Base-by-base conservation (phyloP, 2,329 filamentous ascomycete genomes). In the Zymoseptoria pseudotritici region DNA sequence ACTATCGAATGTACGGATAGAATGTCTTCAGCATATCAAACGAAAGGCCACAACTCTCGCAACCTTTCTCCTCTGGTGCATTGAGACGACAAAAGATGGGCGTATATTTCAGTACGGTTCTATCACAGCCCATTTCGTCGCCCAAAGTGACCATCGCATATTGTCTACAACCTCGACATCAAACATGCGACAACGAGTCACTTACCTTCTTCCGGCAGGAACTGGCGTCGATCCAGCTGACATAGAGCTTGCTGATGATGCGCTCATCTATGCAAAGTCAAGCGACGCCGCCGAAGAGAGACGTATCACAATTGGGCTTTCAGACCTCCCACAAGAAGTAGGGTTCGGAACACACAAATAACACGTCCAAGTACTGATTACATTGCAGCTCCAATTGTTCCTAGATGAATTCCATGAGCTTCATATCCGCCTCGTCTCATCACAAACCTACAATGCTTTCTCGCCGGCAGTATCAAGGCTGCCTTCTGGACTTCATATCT, bases 401-500 rank as follows among this genome's bases (percentile, higher is more conserved):
- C 77, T 96, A 24, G 79, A 81, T 57, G 79, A 83, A 67, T 84
- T 83, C 64, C 83, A 87, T 67, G 86, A 91, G 72, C 76, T 97
- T 50, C 88, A 93, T 73, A 77, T 97, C 60, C 84, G 88, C 71
- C 96, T 91, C 90, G 81, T 83, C n/a, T 83, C 85, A 13, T 77
- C 84, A 2, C 68, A 70, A 6, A 69, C 80, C 1, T 87, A 86
- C 71, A 77, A 82, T 49, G 78, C 82, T 1, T 77, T 87, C 52
- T 80, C 86, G 49, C 92, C 92, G 1, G 87, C 94, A 68, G 78
- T 83, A 51, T 91, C 91, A 56, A 83, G 89, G 60, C 74, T 91
- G 13, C 86, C 90, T 1, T 86, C 92, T 0, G 93, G 93, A 2
- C 77, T 97, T 21, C 91, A 97, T 77, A 78, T 91, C 24, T 89